These are phyloP conservation scores for Penicilliopsis zonata DNA, from an alignment of 495 filamentous ascomycete species.

Conservation along the genomic window DNA sequence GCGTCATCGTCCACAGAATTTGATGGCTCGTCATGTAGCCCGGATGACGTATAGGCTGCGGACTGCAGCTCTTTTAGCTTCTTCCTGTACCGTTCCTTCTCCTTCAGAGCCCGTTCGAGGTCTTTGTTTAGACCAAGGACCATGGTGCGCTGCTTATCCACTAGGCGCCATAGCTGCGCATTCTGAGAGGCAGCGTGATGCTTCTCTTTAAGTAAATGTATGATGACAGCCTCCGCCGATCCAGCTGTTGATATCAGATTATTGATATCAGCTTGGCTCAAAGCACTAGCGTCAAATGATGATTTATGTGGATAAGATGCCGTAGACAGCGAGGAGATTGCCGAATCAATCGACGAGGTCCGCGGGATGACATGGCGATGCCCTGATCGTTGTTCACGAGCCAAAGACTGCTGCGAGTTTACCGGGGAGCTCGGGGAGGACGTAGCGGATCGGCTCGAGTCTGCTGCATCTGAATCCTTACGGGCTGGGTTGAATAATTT, in stretches of 20 bases:
- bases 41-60: slow-evolving; percentile 36
- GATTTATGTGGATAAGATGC: slow-evolving; percentile 50
- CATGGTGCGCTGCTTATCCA: slow-evolving; percentile 92
- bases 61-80: slow-evolving; percentile 68
- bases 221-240: slow-evolving; percentile 78
- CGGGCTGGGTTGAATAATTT: slow-evolving; percentile 10
- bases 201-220: slow-evolving; percentile 84
- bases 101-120: slow-evolving; percentile 79
- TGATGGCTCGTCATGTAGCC: slow-evolving; percentile 7
- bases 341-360: slow-evolving; percentile 91
- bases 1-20: slow-evolving; percentile 1
- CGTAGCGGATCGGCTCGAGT: slow-evolving; percentile 20
- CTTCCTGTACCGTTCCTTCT: slow-evolving; percentile 88
- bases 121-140: slow-evolving; percentile 92
- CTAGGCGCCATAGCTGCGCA: slow-evolving; percentile 83
- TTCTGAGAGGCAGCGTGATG: slow-evolving; percentile 80
- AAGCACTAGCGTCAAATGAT: slow-evolving; percentile 42
- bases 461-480: slow-evolving; percentile 14
- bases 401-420: slow-evolving; percentile 18
- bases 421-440: slow-evolving; percentile 19
- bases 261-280: slow-evolving; percentile 50
- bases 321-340: slow-evolving; percentile 77
- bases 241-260: slow-evolving; percentile 72
- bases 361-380: slow-evolving; percentile 49
- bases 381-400: slow-evolving; percentile 20